Percentiles rank a stretch among this genome's conserved stretches.
Evolutionary conservation across 768 basidiomycete genomes (phyloP).

Genomic region (Russula brevipes): DNA sequence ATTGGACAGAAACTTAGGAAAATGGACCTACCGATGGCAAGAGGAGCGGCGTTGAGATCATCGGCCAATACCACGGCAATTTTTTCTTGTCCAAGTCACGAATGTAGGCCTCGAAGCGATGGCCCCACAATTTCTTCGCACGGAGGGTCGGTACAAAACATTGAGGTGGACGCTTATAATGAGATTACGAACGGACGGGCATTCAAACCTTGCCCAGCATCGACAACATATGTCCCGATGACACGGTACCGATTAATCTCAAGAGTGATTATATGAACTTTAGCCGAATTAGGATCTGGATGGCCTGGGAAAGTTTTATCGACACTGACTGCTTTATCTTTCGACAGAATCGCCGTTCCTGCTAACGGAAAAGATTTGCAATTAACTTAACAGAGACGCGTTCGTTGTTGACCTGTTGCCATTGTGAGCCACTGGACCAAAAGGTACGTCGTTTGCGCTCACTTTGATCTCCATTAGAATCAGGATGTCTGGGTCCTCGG

Average conservation of each 20-base stretch:
- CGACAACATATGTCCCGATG: conserved; percentile 75
- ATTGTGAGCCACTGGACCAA: not conserved
- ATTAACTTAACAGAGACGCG: conserved; percentile 39
- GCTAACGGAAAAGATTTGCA: conserved; percentile 46
- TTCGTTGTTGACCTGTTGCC: conserved; percentile 58
- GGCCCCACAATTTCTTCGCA: too few species aligned
- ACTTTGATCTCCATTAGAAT: conserved; percentile 87
- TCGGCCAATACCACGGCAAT: too few species aligned
- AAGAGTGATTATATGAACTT: conserved; percentile 77
- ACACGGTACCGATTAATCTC: conserved; percentile 69
- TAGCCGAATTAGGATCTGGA: conserved; percentile 55
- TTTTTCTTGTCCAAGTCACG: too few species aligned
- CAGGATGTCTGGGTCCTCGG: conserved; percentile 81
- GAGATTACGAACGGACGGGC: too few species aligned
- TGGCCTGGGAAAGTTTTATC: conserved; percentile 68
- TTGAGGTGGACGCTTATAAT: too few species aligned
- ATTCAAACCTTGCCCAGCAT: too few species aligned
- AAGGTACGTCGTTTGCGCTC: not conserved
- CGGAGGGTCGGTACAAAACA: too few species aligned
- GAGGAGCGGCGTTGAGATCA: too few species aligned
- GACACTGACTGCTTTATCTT: conserved; percentile 63
- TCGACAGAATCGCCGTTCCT: conserved; percentile 81
- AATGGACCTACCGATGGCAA: too few species aligned
- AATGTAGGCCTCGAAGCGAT: too few species aligned
- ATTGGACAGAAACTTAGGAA: too few species aligned